These are phyloP conservation scores for Tricholoma sp. DNA, from an alignment of 768 basidiomycete species.

Conservation along the genomic window DNA sequence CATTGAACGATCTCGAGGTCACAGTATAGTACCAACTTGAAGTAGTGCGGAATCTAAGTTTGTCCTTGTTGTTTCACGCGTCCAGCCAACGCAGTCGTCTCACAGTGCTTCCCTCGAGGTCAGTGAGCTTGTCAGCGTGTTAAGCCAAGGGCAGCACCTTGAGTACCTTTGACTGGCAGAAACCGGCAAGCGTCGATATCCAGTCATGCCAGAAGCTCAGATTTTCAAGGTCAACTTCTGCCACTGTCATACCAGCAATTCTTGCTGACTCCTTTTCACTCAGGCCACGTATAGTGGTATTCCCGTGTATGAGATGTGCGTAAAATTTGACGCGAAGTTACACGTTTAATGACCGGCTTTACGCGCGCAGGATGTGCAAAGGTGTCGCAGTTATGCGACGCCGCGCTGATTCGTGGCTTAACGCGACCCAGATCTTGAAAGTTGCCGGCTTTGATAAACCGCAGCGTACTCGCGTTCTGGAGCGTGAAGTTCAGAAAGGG, in stretches of 20 bases:
- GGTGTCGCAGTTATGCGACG: slow-evolving; percentile 97
- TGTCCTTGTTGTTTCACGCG: slow-evolving; percentile 39
- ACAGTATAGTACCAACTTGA: no score
- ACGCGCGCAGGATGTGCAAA: slow-evolving; percentile 81
- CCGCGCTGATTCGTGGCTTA: slow-evolving; percentile 94
- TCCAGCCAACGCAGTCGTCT: slow-evolving; percentile 25
- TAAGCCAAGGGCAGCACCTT: not conserved
- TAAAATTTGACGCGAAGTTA: slow-evolving; percentile 29
- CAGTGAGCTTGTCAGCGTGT: not conserved
- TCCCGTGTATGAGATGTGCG: slow-evolving; percentile 89
- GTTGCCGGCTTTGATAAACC: slow-evolving; percentile 99
- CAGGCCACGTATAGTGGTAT: slow-evolving; percentile 93
- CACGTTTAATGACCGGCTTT: slow-evolving; percentile 28
- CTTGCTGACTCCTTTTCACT: slow-evolving; percentile 19
- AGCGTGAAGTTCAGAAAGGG: slow-evolving; percentile 97
- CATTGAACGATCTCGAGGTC: no score
- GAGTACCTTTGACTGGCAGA: not conserved
- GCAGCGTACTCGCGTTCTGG: slow-evolving; percentile 93
- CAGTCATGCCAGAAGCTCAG: slow-evolving; percentile 71
- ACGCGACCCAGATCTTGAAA: slow-evolving; percentile 98
- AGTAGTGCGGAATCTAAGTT: no score
- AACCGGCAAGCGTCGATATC: not conserved
- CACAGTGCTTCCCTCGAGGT: slow-evolving; percentile 6
- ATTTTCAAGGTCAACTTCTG: slow-evolving; percentile 72
- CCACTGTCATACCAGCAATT: slow-evolving; percentile 13